These are phyloP conservation scores for Kodamaea alishanica DNA, from an alignment of 1,139 yeast genomes.

Conservation along the genomic window DNA sequence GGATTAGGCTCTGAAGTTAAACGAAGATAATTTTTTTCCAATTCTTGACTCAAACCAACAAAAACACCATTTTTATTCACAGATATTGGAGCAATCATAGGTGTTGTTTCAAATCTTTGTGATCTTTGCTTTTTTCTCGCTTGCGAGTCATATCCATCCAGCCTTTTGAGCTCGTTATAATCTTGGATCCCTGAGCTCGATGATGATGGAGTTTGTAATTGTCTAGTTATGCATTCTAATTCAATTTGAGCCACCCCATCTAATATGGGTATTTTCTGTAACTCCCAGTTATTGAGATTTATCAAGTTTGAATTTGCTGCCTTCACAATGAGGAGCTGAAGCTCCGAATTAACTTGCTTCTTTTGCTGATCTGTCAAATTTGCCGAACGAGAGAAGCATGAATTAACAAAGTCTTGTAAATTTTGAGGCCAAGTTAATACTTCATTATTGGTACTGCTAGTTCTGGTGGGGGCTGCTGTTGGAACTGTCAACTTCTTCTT, in stretches of 20 bases:
- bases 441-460: background rate
- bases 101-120: conserved; percentile 46
- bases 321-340: conserved; percentile 44
- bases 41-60: conserved; percentile 58
- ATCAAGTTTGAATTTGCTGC: conserved; percentile 49
- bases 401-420: conserved; percentile 44
- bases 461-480: background rate
- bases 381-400: conserved; percentile 37
- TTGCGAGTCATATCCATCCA: conserved; percentile 22
- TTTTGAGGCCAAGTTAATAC: conserved; percentile 41
- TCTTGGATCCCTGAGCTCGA: background rate
- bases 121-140: conserved; percentile 45
- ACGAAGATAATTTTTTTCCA: conserved; percentile 79
- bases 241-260: conserved; percentile 22
- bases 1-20: conserved; percentile 94
- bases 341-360: conserved; percentile 39
- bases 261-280: conserved; percentile 53
- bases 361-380: conserved; percentile 21
- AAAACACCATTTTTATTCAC: conserved; percentile 22
- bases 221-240: conserved; percentile 10
- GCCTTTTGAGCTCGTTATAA: conserved; percentile 5
- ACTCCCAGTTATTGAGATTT: conserved; percentile 58
- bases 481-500: background rate
- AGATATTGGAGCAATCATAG: conserved; percentile 3
- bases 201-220: background rate